Evolutionary conservation across 371 early-diverging fungal species (phyloP).

Genomic region (Mucor saturninus): DNA sequence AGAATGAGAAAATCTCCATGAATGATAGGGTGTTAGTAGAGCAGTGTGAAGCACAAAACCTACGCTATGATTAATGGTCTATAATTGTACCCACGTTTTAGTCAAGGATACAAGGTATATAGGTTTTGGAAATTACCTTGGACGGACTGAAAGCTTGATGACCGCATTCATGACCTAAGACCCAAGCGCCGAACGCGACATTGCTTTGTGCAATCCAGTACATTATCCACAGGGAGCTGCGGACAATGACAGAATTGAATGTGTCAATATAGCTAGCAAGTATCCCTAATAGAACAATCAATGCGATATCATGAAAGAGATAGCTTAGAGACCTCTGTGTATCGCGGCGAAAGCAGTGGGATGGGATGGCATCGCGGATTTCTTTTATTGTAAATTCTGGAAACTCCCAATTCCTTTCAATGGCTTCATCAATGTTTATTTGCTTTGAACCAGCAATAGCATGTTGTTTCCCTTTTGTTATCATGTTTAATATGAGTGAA

Average conservation of each 20-base stretch:
- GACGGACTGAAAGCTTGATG: conserved; percentile 84
- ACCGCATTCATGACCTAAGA: conserved; percentile 87
- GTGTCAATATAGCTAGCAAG: conserved; percentile 73
- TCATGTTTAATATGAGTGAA: conserved; percentile 4
- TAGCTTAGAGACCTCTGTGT: conserved; percentile 71
- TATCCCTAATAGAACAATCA: conserved; percentile 61
- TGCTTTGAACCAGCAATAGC: background rate
- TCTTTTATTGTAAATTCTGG: conserved; percentile 86
- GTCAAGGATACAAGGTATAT: no score
- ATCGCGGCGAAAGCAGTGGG: conserved; percentile 84
- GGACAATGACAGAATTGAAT: conserved; percentile 46
- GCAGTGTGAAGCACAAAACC: conserved; percentile 84
- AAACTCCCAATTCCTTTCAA: conserved; percentile 59
- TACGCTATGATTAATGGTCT: conserved; percentile 74
- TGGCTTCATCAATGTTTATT: conserved; percentile 28
- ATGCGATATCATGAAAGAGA: conserved; percentile 69
- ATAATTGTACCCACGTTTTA: background rate
- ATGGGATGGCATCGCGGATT: conserved; percentile 82
- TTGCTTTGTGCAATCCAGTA: conserved; percentile 85
- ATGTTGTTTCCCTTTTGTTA: conserved; percentile 22
- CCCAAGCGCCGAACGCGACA: conserved; percentile 87
- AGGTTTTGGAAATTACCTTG: conserved; percentile 28
- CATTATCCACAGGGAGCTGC: conserved; percentile 67
- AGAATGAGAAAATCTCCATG: conserved; percentile 75
- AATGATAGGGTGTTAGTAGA: conserved; percentile 83